Evolutionary conservation across 2,329 filamentous ascomycete species (phyloP).

Genomic region (Penicillium expansum): DNA sequence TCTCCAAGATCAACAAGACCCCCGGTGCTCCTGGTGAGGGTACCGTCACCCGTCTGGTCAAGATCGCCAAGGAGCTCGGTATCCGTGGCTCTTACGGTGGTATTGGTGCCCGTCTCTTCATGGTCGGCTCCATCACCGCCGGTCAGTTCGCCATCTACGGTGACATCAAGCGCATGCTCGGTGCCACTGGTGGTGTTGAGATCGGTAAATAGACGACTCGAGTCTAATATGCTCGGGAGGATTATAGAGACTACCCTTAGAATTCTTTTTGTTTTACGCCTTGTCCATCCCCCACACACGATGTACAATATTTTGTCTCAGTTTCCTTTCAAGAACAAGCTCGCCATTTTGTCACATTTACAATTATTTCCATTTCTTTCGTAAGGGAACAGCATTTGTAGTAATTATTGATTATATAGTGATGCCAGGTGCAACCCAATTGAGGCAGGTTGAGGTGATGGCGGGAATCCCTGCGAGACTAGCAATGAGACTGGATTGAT

Average conservation of each 20-base stretch:
- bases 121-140: constrained; percentile 68
- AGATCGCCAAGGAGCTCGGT: constrained; percentile 85
- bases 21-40: constrained; percentile 82
- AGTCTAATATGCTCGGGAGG: constrained; percentile 18
- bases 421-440: neutral
- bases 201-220: constrained; percentile 51
- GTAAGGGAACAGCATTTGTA: neutral
- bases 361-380: neutral
- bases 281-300: constrained; percentile 26
- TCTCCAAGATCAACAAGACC: constrained; percentile 95
- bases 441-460: neutral
- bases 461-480: neutral
- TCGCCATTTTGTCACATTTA: constrained; percentile 16
- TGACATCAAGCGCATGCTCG: constrained; percentile 66
- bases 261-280: constrained; percentile 21
- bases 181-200: constrained; percentile 73
- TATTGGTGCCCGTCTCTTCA: constrained; percentile 61
- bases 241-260: constrained; percentile 28
- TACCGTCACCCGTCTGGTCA: constrained; percentile 74
- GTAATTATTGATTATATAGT: neutral
- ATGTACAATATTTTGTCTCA: constrained; percentile 30
- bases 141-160: constrained; percentile 90
- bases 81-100: constrained; percentile 73
- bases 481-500: neutral
- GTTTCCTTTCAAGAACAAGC: constrained; percentile 24